Percentiles rank a stretch among this genome's conserved stretches.
phyloP scores from a whole-genome alignment of 108 stramenopile genomes.

The Seminavis robusta region DNA sequence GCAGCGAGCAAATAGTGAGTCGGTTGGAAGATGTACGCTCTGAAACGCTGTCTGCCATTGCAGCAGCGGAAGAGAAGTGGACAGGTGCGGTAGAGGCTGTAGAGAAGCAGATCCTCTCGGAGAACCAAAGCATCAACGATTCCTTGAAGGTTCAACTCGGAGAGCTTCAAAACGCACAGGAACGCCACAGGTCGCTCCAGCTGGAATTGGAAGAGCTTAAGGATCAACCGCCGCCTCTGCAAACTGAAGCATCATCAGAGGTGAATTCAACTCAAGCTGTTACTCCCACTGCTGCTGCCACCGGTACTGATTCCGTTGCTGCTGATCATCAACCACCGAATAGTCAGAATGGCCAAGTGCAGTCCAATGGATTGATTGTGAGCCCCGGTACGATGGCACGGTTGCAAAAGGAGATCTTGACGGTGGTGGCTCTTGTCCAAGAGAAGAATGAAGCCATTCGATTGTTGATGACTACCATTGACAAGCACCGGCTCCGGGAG shows the following conservation, averaged over 20 bases:
- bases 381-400: slow-evolving; percentile 21
- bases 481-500: slow-evolving; percentile 24
- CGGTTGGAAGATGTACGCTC: slow-evolving; percentile 19
- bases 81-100: too few relatives aligned
- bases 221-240: background rate
- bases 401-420: slow-evolving; percentile 33
- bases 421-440: slow-evolving; percentile 23
- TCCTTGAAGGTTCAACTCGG: too few relatives aligned
- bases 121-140: too few relatives aligned
- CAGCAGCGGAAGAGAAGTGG: slow-evolving; percentile 27
- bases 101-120: slow-evolving; percentile 32
- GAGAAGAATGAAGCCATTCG: slow-evolving; percentile 36
- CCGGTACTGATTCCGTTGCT: background rate
- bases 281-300: too few relatives aligned
- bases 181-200: background rate
- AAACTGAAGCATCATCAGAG: background rate
- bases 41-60: slow-evolving; percentile 24
- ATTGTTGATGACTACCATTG: slow-evolving; percentile 13
- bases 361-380: slow-evolving; percentile 2
- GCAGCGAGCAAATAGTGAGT: slow-evolving; percentile 3
- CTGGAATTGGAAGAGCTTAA: slow-evolving; percentile 1
- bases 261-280: too few relatives aligned
- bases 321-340: slow-evolving; percentile 1
- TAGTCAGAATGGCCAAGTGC: background rate
- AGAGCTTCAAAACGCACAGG: too few relatives aligned